phyloP scores from a whole-genome alignment of 2,329 filamentous ascomycete species.

The Dissoconium aciculare region DNA sequence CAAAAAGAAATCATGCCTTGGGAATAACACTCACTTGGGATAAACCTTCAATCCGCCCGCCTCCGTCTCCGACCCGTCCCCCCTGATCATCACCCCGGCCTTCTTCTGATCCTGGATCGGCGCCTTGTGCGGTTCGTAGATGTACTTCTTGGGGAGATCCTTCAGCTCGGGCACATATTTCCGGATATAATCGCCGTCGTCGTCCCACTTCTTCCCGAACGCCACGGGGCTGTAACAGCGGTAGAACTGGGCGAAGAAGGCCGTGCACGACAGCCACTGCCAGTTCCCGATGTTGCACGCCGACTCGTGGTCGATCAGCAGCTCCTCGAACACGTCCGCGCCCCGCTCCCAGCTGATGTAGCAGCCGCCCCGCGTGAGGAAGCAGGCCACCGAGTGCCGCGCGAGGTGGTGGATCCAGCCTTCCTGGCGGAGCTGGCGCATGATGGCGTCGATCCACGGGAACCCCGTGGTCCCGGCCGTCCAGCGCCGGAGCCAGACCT shows the following conservation, averaged over 20 bases:
- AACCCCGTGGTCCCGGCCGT: conserved; percentile 55
- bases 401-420: conserved; percentile 73
- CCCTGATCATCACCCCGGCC: conserved; percentile 48
- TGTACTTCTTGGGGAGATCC: conserved; percentile 49
- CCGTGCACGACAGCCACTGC: conserved; percentile 64
- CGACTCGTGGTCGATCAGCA: conserved; percentile 58
- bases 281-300: conserved; percentile 63
- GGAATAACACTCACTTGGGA: conserved; percentile 38
- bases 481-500: conserved; percentile 55
- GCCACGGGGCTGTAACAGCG: conserved; percentile 55
- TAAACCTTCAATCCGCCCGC: conserved; percentile 37
- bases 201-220: conserved; percentile 65
- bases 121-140: conserved; percentile 69
- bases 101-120: conserved; percentile 52
- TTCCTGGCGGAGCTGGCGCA: conserved; percentile 56
- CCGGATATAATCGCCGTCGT: conserved; percentile 48
- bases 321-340: conserved; percentile 63
- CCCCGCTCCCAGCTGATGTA: conserved; percentile 69
- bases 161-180: conserved; percentile 53
- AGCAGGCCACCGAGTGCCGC: conserved; percentile 63
- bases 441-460: conserved; percentile 66
- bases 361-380: conserved; percentile 64
- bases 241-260: conserved; percentile 60
- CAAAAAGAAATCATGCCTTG: too few species aligned
- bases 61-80: conserved; percentile 30